A percentile compares a stretch with the other conserved stretches of the same genome.
Conservation (phyloP, 495 filamentous ascomycete genomes). For the Lasiosphaeria miniovina region DNA sequence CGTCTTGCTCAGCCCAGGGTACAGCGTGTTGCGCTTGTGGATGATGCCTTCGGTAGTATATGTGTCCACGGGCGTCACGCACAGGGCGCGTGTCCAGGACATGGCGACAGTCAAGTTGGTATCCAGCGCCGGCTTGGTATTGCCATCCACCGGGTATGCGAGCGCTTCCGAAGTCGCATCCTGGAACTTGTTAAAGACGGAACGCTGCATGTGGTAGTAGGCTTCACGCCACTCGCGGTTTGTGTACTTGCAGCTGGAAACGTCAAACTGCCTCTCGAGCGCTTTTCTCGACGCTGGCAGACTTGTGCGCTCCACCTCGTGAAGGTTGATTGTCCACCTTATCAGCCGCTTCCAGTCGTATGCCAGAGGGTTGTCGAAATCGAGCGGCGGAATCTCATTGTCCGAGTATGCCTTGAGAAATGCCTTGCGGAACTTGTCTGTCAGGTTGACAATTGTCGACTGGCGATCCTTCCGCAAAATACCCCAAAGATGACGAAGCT, state of each 20-base stretch:
- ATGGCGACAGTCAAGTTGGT: slow-evolving; percentile 25
- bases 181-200: slow-evolving; percentile 46
- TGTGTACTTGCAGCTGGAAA: slow-evolving; percentile 31
- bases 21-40: slow-evolving; percentile 36
- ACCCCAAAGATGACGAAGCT: slow-evolving; percentile 60
- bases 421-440: slow-evolving; percentile 69
- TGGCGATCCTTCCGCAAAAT: slow-evolving; percentile 55
- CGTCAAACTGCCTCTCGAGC: slow-evolving; percentile 29
- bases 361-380: slow-evolving; percentile 64
- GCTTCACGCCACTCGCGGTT: slow-evolving; percentile 47
- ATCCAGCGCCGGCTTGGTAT: slow-evolving; percentile 3
- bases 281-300: slow-evolving; percentile 37
- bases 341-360: slow-evolving; percentile 78
- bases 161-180: slow-evolving; percentile 37
- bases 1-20: slow-evolving; percentile 27
- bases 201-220: slow-evolving; percentile 40
- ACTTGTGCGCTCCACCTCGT: slow-evolving; percentile 32
- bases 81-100: slow-evolving; percentile 34
- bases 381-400: slow-evolving; percentile 62
- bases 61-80: slow-evolving; percentile 33
- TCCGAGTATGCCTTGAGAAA: slow-evolving; percentile 75
- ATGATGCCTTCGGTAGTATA: slow-evolving; percentile 36
- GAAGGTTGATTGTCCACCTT: slow-evolving; percentile 59
- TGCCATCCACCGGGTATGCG: slow-evolving; percentile 19
- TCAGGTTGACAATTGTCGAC: slow-evolving; percentile 63